These are phyloP conservation scores for Termitomyces sp. DNA, from an alignment of 768 basidiomycete species.

Conservation along the genomic window DNA sequence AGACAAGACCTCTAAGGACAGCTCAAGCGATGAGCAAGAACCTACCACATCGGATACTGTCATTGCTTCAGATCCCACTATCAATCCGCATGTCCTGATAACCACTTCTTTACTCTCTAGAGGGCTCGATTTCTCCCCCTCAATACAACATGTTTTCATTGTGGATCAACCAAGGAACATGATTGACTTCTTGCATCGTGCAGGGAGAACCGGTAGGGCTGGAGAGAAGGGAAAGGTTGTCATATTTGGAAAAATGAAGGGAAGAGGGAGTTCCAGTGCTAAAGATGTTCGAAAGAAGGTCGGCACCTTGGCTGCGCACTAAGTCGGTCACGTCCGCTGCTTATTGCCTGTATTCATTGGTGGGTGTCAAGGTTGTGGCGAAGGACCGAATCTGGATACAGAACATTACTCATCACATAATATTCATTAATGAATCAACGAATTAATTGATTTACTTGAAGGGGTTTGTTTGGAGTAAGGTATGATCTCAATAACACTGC, in stretches of 20 bases:
- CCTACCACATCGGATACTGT: background rate
- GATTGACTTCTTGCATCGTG: constrained; percentile 90
- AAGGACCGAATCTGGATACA: background rate
- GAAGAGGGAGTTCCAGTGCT: constrained; percentile 50
- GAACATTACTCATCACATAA: background rate
- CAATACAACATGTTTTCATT: constrained; percentile 78
- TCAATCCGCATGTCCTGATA: constrained; percentile 63
- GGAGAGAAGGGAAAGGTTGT: constrained; percentile 67
- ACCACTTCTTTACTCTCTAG: constrained; percentile 90
- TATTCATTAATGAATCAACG: background rate
- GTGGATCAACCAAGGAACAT: constrained; percentile 85
- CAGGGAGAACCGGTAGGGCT: constrained; percentile 77
- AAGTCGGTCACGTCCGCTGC: background rate
- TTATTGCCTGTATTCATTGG: background rate
- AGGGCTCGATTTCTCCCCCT: constrained; percentile 81
- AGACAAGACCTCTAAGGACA: background rate
- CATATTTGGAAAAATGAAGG: constrained; percentile 66
- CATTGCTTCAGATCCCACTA: constrained; percentile 22
- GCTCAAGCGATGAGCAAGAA: background rate
- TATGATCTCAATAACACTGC: no score
- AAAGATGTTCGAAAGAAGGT: constrained; percentile 49
- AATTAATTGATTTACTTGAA: background rate
- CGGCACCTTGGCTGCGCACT: constrained; percentile 27
- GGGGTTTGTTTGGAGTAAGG: no score
- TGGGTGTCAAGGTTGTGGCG: background rate